phyloP scores from a whole-genome alignment of 352 stramenopile species.

The Phytophthora palmivora region DNA sequence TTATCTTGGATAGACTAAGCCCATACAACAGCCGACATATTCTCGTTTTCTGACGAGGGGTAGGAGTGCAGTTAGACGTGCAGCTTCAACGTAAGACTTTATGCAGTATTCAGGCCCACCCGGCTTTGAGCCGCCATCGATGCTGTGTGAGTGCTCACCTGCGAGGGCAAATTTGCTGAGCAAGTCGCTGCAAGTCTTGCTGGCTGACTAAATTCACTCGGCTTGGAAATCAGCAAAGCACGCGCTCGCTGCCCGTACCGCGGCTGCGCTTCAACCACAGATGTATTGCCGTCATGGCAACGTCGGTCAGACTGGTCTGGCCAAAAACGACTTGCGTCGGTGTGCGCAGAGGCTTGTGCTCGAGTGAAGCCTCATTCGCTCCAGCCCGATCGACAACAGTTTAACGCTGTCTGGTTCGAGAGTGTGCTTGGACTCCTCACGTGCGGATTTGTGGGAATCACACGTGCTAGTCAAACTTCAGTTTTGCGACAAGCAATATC shows the following conservation, averaged over 20 bases:
- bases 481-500: conserved; percentile 19
- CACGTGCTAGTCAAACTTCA: too few species aligned
- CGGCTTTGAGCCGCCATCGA: background rate
- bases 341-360: too few species aligned
- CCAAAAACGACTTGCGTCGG: background rate
- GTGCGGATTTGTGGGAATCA: too few species aligned
- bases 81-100: conserved; percentile 11
- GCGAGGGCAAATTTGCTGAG: conserved; percentile 2
- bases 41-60: conserved; percentile 1
- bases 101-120: background rate
- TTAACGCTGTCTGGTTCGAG: too few species aligned
- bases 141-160: background rate
- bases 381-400: too few species aligned
- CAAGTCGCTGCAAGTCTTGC: background rate
- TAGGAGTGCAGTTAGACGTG: conserved; percentile 9
- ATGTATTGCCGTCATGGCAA: background rate
- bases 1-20: conserved; percentile 2
- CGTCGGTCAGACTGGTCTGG: background rate
- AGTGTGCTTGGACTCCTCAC: too few species aligned
- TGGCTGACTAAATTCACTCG: background rate
- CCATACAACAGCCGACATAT: background rate
- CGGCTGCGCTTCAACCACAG: conserved; percentile 17
- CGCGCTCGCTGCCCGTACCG: background rate
- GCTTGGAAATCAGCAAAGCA: background rate
- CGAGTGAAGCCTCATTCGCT: too few species aligned